phyloP scores from a whole-genome alignment of 164 flowering plant species.

The Berberis thunbergii region DNA sequence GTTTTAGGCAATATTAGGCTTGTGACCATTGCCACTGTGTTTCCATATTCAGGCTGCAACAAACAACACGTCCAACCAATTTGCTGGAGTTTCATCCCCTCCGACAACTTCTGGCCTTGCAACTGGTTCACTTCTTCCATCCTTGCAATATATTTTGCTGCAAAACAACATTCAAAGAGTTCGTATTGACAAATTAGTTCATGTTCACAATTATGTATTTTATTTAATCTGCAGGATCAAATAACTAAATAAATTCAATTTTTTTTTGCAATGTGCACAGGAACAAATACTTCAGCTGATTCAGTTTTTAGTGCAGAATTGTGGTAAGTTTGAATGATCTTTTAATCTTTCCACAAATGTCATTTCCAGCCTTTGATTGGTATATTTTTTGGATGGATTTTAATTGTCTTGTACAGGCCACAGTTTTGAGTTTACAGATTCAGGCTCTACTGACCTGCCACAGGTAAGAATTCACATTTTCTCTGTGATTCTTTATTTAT shows the following conservation, averaged over 20 bases:
- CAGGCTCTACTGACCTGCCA: constrained; percentile 14
- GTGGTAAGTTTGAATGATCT: constrained; percentile 27
- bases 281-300: constrained; percentile 46
- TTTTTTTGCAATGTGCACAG: constrained; percentile 24
- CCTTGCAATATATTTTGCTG: constrained; percentile 55
- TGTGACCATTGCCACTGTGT: constrained; percentile 12
- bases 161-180: constrained; percentile 56
- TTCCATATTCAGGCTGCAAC: constrained; percentile 34
- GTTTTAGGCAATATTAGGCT: neutral
- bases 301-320: constrained; percentile 30
- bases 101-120: constrained; percentile 19
- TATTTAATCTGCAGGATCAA: neutral
- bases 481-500: neutral
- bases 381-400: neutral
- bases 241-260: neutral
- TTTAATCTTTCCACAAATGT: neutral
- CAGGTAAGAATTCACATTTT: constrained; percentile 25
- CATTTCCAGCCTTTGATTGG: neutral
- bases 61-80: constrained; percentile 23
- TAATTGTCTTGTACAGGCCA: constrained; percentile 22
- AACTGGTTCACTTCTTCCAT: constrained; percentile 49
- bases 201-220: neutral
- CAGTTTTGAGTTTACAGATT: constrained; percentile 19
- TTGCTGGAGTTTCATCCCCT: constrained; percentile 32
- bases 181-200: neutral